Conservation (phyloP, 306 rosid species). For the Phaseolus lunatus region DNA sequence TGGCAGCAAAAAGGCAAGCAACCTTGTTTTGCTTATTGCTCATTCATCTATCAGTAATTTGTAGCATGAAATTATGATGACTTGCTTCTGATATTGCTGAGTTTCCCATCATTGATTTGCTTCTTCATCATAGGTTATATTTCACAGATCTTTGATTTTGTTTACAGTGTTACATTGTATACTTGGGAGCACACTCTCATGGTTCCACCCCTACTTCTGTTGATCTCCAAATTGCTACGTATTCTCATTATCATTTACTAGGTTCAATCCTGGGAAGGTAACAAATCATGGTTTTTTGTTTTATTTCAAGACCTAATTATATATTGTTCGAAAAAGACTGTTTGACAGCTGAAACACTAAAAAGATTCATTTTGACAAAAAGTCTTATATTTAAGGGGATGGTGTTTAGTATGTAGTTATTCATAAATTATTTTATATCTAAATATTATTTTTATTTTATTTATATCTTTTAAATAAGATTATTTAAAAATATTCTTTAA, state of each 20-base stretch:
- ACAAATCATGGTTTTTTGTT: no score
- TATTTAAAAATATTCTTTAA: no score
- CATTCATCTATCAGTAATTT: background rate
- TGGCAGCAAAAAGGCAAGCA: background rate
- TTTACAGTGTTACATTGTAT: slow-evolving; percentile 34
- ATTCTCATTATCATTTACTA: slow-evolving; percentile 46
- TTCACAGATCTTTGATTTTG: background rate
- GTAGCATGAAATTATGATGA: background rate
- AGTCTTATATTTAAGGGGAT: no score
- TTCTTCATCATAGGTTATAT: background rate
- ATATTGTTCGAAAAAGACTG: no score
- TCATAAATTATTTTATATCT: no score
- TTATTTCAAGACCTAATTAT: no score
- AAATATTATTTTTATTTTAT: no score
- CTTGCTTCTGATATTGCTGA: background rate
- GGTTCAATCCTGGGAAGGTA: slow-evolving; percentile 48
- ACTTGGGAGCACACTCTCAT: slow-evolving; percentile 48
- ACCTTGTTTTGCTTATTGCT: background rate
- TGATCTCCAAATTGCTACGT: slow-evolving; percentile 15
- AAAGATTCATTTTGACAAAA: no score
- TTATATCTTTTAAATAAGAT: no score
- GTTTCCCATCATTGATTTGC: background rate
- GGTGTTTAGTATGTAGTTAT: no score
- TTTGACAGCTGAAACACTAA: no score
- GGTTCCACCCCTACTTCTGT: slow-evolving; percentile 30